Evolutionary conservation across 2,329 filamentous ascomycete genomes (phyloP), one percentile per base, ranked within the genome.

Genomic region (Calonectria honghensis): DNA sequence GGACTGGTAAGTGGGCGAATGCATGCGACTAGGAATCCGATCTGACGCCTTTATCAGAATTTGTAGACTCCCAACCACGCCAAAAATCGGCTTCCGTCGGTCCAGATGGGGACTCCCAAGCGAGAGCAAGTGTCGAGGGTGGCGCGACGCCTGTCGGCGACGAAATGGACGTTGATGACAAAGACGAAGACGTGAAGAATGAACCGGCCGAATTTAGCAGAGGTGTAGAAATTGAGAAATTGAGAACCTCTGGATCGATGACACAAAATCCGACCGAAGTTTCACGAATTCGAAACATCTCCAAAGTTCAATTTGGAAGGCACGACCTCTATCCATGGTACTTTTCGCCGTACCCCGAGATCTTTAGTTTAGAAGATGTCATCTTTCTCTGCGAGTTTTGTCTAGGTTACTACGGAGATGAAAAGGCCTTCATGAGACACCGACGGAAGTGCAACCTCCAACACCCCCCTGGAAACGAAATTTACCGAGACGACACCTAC

Each of bases 321-420:
- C 94, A 93, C 83, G 95, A 98, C 81, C 91, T 99, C 54, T 97
- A 98, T 83, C 97, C 97, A 0, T 99, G 97, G 97, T 99, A 99
- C 85, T 99, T 99, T 87, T 98, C 96, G 6, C 97, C 97, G 0
- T 99, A 99, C 81, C 97, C 97, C 0, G 94, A 97, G 82, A 89
- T 93, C 3, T 98, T 98, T 83, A 93, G 94, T 29, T 94, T 97
- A 79, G 94, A 94, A 79, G 97, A 99, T 79, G 90, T 97, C 77
- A 95, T 98, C 78, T 98, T 94, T 86, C 96, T 99, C 80, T 98
- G 97, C 90, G 97, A 99, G 84, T 98, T 98, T 86, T 99, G 97
- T 82, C 90, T 99, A 31, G 93, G 92, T 78, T 99, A 99, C 85
- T 98, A 95, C 82, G 95, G 94, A 76, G 93, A 96, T 82, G 88